A percentile compares a stretch with the other conserved stretches of the same genome.
Evolutionary conservation across 106 monocot species (phyloP).

Genomic region (Allium cepa): DNA sequence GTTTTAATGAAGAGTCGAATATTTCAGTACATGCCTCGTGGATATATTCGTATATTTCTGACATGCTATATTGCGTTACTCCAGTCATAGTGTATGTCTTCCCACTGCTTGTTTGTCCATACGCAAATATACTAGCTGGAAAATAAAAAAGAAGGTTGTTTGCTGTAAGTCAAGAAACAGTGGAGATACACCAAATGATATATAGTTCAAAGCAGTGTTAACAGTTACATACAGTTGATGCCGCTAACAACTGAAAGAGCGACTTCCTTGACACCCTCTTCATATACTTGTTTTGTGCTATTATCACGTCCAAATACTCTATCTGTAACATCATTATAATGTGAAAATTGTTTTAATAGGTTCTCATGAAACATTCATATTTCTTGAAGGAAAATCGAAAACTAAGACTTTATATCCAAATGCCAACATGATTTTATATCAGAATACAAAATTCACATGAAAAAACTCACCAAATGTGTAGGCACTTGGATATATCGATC

Average conservation of each 20-base stretch:
- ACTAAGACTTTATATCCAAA: neutral
- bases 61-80: slow-evolving; percentile 52
- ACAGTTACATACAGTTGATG: slow-evolving; percentile 48
- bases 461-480: slow-evolving; percentile 49
- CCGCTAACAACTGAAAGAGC: slow-evolving; percentile 69
- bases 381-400: no score
- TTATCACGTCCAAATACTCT: slow-evolving; percentile 54
- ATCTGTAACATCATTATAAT: slow-evolving; percentile 23
- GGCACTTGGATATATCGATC: slow-evolving; percentile 34
- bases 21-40: slow-evolving; percentile 27
- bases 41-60: slow-evolving; percentile 70
- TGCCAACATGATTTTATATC: no score
- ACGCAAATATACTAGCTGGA: slow-evolving; percentile 77
- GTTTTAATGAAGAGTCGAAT: neutral
- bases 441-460: no score
- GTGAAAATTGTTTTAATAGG: no score
- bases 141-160: slow-evolving; percentile 3
- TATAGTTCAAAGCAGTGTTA: neutral
- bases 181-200: neutral
- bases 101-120: slow-evolving; percentile 81
- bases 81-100: slow-evolving; percentile 81
- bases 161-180: neutral
- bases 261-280: slow-evolving; percentile 70
- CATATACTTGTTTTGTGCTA: slow-evolving; percentile 58
- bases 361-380: no score